phyloP scores from a whole-genome alignment of 1,139 yeast species.

The Pichia sp. region DNA sequence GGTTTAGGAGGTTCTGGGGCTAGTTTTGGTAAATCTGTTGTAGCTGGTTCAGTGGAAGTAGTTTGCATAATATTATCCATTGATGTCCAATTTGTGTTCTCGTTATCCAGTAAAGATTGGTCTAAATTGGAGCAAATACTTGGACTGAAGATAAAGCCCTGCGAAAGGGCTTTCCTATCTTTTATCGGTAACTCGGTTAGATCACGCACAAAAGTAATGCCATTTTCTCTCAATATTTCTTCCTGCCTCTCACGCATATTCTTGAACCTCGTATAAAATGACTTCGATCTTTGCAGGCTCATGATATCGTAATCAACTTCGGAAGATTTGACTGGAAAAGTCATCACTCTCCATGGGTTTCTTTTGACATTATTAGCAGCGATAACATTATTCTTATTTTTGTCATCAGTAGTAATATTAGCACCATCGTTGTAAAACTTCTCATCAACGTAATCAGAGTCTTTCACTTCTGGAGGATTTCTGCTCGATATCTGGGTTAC shows the following conservation, averaged over 20 bases:
- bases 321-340: background rate
- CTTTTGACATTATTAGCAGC: background rate
- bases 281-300: constrained; percentile 11
- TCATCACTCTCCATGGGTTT: background rate
- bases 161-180: constrained; percentile 1
- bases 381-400: background rate
- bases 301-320: background rate
- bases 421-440: background rate
- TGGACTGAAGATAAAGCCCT: constrained; percentile 17
- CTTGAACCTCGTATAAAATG: constrained; percentile 21
- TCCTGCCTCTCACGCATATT: constrained; percentile 20
- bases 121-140: constrained; percentile 14
- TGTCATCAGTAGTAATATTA: too few relatives aligned
- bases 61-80: background rate
- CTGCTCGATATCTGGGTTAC: background rate
- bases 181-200: constrained; percentile 1
- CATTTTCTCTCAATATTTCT: constrained; percentile 11
- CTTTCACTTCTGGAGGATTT: background rate
- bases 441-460: background rate
- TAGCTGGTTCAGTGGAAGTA: background rate
- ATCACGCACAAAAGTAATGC: constrained; percentile 17
- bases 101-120: constrained; percentile 1
- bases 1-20: background rate
- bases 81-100: constrained; percentile 8
- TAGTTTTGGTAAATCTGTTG: background rate